Evolutionary conservation across 768 basidiomycete genomes (phyloP), one percentile per base, ranked within the genome.

Genomic region (Mycena belliarum): DNA sequence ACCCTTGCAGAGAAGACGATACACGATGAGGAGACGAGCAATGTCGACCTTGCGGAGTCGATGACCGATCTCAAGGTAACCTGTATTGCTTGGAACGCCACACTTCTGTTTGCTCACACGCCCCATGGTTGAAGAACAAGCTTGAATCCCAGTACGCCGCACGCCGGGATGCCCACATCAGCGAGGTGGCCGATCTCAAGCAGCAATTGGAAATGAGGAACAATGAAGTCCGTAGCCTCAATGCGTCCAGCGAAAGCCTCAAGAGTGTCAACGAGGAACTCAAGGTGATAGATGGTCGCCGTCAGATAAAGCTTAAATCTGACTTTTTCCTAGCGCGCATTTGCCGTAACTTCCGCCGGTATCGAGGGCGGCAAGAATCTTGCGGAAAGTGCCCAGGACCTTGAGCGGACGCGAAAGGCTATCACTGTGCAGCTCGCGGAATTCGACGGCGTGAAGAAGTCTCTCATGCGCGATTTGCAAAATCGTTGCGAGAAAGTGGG

Each of bases 381-480:
- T 40, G 97, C 94, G 28, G 93, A 97, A 76, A 95, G 94, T 67
- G 94, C 96, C 3, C 91, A 95, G 75, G 97, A 99, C 75, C 85
- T 98, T 64, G 97, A 99, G 75, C 84, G 96, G 55, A 94, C 93
- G 43, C 86, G 97, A 64, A 98, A 97, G 75, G 92, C 93, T 14
- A 95, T 97, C 75, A 96, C 94, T 61, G 90, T 95, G n/a, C 96
- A 98, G 69, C 86, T 96, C 57, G 93, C 95, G 58, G 97, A 99
- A 70, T 99, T 99, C 72, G 97, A 99, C 70, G 90, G 92, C 20
- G 95, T 97, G 65, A 98, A 98, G 83, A 96, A 97, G 79, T 96
- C 92, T 46, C 84, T 99, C 61, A 97, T 99, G 92, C 89, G 94
- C 35, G 97, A 99, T 79, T 76, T 99, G 66, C 96, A 98, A 78